Conservation (phyloP, 2,329 filamentous ascomycete species). For the Fusarium verrucosum region DNA sequence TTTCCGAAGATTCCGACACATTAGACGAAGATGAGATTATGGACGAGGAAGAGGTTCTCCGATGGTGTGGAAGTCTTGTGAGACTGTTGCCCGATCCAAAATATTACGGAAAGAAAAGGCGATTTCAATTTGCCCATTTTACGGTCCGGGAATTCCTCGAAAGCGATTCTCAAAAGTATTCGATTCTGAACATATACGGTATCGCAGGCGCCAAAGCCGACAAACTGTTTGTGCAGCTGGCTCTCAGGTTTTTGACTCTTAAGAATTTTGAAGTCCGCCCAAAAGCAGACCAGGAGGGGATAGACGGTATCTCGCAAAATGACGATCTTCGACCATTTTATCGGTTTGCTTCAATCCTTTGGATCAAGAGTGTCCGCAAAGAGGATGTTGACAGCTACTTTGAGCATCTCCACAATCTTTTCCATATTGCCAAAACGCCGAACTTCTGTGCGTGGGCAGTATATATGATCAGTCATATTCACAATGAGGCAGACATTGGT, state of each 20-base stretch:
- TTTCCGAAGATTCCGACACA: background rate
- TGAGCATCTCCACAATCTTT: too few species aligned
- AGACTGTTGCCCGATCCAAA: background rate
- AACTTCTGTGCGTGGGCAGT: background rate
- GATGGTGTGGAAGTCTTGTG: background rate
- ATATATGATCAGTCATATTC: background rate
- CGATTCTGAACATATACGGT: background rate
- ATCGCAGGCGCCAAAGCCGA: background rate
- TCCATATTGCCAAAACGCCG: background rate
- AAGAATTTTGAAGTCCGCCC: background rate
- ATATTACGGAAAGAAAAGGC: too few species aligned
- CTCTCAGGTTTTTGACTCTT: background rate
- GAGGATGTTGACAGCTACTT: too few species aligned
- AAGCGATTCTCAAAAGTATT: background rate
- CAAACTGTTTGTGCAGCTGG: background rate
- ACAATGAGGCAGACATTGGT: too few species aligned
- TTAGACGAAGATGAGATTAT: background rate
- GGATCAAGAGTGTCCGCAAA: too few species aligned
- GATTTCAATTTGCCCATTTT: background rate
- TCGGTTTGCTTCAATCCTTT: background rate
- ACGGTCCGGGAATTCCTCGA: background rate
- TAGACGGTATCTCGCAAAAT: too few species aligned
- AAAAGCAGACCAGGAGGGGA: background rate
- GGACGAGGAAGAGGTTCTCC: background rate
- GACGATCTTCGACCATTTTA: background rate